These are phyloP conservation scores for Aspergillus heteromorphus DNA, from an alignment of 495 filamentous ascomycete species.

Conservation along the genomic window DNA sequence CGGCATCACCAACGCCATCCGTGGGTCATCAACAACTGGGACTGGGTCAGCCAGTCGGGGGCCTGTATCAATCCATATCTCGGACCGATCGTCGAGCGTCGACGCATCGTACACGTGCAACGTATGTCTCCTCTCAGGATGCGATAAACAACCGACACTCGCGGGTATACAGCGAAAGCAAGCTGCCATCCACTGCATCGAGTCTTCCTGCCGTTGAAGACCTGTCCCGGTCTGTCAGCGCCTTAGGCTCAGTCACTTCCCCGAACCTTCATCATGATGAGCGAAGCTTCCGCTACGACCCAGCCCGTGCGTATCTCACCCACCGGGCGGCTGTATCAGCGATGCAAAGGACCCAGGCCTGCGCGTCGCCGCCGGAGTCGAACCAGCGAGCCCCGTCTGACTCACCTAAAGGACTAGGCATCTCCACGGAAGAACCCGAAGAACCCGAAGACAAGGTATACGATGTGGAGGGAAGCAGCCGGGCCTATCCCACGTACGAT, in stretches of 20 bases:
- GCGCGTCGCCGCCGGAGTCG: conserved; percentile 3
- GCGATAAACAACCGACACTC: conserved; percentile 44
- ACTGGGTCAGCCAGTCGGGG: conserved; percentile 31
- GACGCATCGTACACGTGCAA: conserved; percentile 32
- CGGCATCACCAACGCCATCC: conserved; percentile 42
- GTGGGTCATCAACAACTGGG: conserved; percentile 20
- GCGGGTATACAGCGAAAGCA: conserved; percentile 53
- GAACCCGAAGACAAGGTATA: conserved; percentile 19
- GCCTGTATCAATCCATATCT: conserved; percentile 41
- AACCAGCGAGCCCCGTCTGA: conserved; percentile 19
- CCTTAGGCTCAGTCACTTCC: conserved; percentile 36
- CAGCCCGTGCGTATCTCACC: conserved; percentile 34
- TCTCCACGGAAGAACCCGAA: conserved; percentile 21
- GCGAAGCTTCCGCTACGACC: conserved; percentile 37
- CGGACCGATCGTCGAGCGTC: conserved; percentile 34
- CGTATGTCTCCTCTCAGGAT: conserved; percentile 33
- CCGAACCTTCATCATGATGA: conserved; percentile 33
- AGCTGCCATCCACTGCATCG: conserved; percentile 37
- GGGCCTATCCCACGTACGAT: conserved; percentile 30
- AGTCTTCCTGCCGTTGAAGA: conserved; percentile 22
- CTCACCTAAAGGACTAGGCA: conserved; percentile 27
- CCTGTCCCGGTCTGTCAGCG: conserved; percentile 37
- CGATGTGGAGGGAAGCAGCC: conserved; percentile 31
- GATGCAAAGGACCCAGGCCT: conserved; percentile 15
- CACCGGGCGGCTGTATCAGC: conserved; percentile 35